Base-by-base conservation (phyloP, 371 early-diverging fungal species). In the Apophysomyces variabilis region DNA sequence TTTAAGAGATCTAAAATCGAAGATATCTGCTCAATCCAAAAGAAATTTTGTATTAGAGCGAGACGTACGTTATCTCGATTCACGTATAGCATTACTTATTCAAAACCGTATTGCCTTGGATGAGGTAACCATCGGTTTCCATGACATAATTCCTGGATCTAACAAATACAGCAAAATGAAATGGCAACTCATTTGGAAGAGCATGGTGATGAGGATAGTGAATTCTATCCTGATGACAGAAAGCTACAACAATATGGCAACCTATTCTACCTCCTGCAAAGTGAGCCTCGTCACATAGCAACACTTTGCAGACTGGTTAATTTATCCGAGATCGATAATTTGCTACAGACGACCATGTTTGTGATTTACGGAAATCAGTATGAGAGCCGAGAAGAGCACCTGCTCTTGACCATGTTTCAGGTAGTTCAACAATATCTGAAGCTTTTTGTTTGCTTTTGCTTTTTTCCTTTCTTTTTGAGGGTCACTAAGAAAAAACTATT, bases 291-390 rank as follows among this genome's bases (percentile, higher is more conserved):
- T 38, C 93, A 96, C 67, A 92, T 98, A 62, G 96, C 96, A 12
- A 87, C 87, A 13, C 80, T 98, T 46, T 87, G 93, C 38, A 87
- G 95, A 37, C 71, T 93, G 7, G 94, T 96, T 37, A 92, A 87
- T 54, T 80, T 96, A 50, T 78, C 92, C 43, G 96, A 98, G 76
- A 96, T 98, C 50, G 97, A 98, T 72, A 91, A 94, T 0, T 76
- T 97, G 57, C 77, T 98, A 50, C 97, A 97, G 73, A 95, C 95
- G 0, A 95, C 96, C 67, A 97, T 97, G 96, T 96, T 96, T 71
- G 95, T 97, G 0, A 72, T 98, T 32, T 98, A 94, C 65, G 97
- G 97, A 38, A 96, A 96, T 78, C 97, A 97, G 72, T 97, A 96
- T 74, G 97, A 98, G 74, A 88, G 92, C 47, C 88, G 97, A 50